Base-by-base conservation (phyloP, 140 eudicot species). In the Senecio squalidus region DNA sequence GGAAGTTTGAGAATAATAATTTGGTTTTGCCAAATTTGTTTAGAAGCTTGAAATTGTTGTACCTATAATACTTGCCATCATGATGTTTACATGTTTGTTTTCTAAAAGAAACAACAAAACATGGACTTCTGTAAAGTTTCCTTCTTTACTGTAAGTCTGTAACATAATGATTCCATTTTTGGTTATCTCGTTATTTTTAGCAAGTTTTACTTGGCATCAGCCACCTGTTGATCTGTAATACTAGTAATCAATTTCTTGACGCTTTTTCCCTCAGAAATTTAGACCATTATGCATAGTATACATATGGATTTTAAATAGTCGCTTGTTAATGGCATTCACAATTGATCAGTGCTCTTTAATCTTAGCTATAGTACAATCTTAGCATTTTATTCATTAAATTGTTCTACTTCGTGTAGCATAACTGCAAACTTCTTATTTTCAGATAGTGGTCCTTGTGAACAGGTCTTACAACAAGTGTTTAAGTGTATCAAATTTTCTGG, bases 401-500 rank as follows among this genome's bases (percentile, higher is more conserved):
- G 1, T 25, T 9, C 22, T 17, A 20, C 47, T 52, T 26, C 14
- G 41, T 14, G 28, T 14, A 48, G 34, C 47, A 49, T 25, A 62
- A 48, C 16, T 66, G 6, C 43, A 68, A 67, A 4, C 7, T 15
- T 36, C 3, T 43, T 36, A 14, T 43, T 31, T 4, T 21, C 25
- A 45, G 54, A 64, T 72, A 48, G 9, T 56, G 45, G 56, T 52
- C 43, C 26, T 69, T 51, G 28, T 65, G 40, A 60, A 8, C 52
- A 60, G 55, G 68, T 50, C 64, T 20, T 72, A n/a, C 55, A 55
- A 48, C 9, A 4, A 47, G 40, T 36, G 34, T 55, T 16, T 23
- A 52, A 51, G 16, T 66, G 53, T 55, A 64, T 67, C 69, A 38
- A 33, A 14, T 64, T 25, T 43, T 54, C 28, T 48, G 62, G 60